A percentile compares a stretch with the other conserved stretches of the same genome.
Evolutionary conservation across 2,329 filamentous ascomycete genomes (phyloP).

Genomic region (Claviceps digitariae): DNA sequence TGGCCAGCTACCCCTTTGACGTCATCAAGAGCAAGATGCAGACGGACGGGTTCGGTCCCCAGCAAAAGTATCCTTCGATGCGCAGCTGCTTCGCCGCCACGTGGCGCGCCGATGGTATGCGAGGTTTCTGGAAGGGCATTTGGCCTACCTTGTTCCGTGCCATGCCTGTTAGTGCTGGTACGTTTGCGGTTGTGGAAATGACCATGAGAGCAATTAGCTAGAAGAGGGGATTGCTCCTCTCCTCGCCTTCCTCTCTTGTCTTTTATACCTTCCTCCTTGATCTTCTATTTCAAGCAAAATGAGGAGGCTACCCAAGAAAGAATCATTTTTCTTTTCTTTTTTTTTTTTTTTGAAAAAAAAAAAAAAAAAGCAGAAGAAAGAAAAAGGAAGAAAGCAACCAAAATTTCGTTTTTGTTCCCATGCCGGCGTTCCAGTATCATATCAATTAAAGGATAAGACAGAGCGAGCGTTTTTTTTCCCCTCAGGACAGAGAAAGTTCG

Average conservation of each 20-base stretch:
- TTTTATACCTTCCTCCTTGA: too few relatives aligned
- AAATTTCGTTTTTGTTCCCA: neutral
- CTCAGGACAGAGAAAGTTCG: too few relatives aligned
- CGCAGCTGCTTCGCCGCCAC: conserved; percentile 79
- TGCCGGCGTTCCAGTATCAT: neutral
- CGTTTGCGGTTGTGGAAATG: conserved; percentile 72
- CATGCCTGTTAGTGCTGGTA: conserved; percentile 96
- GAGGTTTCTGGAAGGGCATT: conserved; percentile 92
- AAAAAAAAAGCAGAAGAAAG: neutral
- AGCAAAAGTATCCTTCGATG: conserved; percentile 68
- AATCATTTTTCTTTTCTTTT: neutral
- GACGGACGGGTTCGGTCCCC: conserved; percentile 72
- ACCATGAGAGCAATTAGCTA: conserved; percentile 48
- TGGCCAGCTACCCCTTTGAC: conserved; percentile 88
- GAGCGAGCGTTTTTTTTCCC: neutral
- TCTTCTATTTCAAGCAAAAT: too few relatives aligned
- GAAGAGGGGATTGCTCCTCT: neutral
- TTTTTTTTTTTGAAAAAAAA: too few relatives aligned
- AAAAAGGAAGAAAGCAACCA: neutral
- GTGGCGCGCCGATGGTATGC: conserved; percentile 58
- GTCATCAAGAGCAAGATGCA: conserved; percentile 99
- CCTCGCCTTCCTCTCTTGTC: neutral
- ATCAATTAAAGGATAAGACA: neutral
- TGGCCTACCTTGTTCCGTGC: conserved; percentile 82
- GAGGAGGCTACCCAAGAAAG: too few relatives aligned